Percentiles rank a stretch among this genome's conserved stretches.
These are phyloP conservation scores for Botrytis galanthina DNA, from an alignment of 2,329 filamentous ascomycete genomes.

Conservation along the genomic window DNA sequence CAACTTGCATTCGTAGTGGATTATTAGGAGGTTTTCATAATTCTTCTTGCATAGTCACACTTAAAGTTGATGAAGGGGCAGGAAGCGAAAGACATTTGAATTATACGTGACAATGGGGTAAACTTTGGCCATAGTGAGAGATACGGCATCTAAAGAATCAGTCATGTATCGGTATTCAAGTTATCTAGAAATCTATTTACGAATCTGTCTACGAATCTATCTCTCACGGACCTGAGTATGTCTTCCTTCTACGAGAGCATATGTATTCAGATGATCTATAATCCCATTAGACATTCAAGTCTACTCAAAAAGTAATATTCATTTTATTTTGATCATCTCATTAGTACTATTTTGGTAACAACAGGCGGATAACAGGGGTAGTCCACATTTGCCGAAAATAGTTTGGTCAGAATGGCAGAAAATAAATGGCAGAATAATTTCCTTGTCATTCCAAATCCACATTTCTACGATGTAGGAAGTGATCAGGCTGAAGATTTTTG, in stretches of 20 bases:
- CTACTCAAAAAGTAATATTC: not conserved
- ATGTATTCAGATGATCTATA: constrained; percentile 3
- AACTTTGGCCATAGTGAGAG: not conserved
- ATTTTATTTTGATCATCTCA: constrained; percentile 2
- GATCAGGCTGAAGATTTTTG: constrained; percentile 14
- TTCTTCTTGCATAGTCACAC: not conserved
- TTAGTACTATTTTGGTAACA: constrained; percentile 14
- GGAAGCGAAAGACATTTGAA: not conserved
- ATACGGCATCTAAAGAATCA: not conserved
- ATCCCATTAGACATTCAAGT: not conserved
- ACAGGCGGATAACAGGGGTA: not conserved
- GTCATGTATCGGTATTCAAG: not conserved
- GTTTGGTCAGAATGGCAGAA: constrained; percentile 13
- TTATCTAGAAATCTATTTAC: not conserved
- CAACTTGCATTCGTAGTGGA: constrained; percentile 1
- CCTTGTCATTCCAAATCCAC: not conserved
- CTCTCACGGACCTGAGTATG: constrained; percentile 9
- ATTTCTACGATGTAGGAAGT: constrained; percentile 5
- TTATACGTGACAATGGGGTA: not conserved
- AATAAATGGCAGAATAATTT: constrained; percentile 10
- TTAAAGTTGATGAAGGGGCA: constrained; percentile 10
- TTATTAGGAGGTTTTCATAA: not conserved
- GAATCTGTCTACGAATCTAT: not conserved
- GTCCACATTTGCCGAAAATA: not conserved
- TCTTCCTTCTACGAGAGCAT: not conserved